Evolutionary conservation across 345 rosid genomes (phyloP).

Genomic region (Eucalyptus dawsonii): DNA sequence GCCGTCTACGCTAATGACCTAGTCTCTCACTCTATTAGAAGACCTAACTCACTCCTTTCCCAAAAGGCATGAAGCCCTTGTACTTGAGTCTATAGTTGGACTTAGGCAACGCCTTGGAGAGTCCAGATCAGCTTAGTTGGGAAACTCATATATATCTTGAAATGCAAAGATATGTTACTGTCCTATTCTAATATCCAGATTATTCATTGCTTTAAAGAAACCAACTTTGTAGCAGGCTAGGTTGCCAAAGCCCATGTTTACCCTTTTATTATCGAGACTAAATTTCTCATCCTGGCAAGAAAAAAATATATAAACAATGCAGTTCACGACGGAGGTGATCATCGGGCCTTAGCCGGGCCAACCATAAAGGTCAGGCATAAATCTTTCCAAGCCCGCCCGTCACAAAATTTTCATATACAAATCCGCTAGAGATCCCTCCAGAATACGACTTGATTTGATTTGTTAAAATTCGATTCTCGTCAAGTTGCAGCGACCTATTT

Average conservation of each 20-base stretch:
- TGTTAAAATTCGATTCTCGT: background rate
- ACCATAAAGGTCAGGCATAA: background rate
- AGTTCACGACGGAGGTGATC: background rate
- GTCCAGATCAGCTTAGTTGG: background rate
- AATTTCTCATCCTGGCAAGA: background rate
- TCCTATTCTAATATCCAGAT: too few species aligned
- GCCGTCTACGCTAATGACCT: accelerated
- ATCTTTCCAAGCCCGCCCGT: background rate
- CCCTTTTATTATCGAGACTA: background rate
- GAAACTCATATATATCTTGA: too few species aligned
- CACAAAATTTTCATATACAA: background rate
- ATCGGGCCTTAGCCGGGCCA: background rate
- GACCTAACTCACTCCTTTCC: background rate
- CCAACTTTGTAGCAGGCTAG: too few species aligned
- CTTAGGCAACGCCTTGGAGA: background rate
- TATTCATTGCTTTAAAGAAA: too few species aligned
- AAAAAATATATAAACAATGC: background rate
- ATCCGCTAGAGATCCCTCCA: background rate
- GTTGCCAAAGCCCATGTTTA: background rate
- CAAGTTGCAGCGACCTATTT: background rate
- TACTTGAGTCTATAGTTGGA: background rate
- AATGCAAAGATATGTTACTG: too few species aligned
- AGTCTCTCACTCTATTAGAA: background rate
- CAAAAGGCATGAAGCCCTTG: background rate
- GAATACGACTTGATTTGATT: background rate